Evolutionary conservation across 1,284 basidiomycete species (phyloP).

Genomic region (Neonothopanus nambi): DNA sequence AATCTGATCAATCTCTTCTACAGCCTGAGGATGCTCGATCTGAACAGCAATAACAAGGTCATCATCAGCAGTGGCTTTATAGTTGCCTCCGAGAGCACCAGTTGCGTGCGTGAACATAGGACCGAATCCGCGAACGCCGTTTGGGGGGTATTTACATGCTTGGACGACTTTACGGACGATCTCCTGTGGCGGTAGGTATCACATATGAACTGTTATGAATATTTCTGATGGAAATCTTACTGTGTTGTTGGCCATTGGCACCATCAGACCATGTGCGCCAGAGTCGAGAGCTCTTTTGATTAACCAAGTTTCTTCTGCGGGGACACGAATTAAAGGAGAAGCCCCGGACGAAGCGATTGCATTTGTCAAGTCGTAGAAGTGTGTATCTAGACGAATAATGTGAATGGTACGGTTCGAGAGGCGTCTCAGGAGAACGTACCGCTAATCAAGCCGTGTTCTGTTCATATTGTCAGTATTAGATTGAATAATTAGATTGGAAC

Average conservation of each 20-base stretch:
- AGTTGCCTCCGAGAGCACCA: slow-evolving; percentile 26
- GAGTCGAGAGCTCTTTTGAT: slow-evolving; percentile 32
- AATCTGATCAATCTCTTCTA: slow-evolving; percentile 26
- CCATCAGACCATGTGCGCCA: slow-evolving; percentile 33
- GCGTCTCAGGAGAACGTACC: slow-evolving; percentile 16
- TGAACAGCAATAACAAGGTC: slow-evolving; percentile 29
- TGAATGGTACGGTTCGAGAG: background rate
- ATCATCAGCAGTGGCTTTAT: slow-evolving; percentile 26
- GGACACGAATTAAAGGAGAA: slow-evolving; percentile 29
- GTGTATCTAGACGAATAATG: slow-evolving; percentile 18
- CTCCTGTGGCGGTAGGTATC: slow-evolving; percentile 16
- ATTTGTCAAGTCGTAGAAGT: slow-evolving; percentile 28
- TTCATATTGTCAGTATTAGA: background rate
- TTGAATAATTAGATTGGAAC: background rate
- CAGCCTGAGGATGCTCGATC: slow-evolving; percentile 31
- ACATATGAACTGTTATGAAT: background rate
- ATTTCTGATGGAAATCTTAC: slow-evolving; percentile 9
- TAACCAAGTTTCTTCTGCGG: slow-evolving; percentile 29
- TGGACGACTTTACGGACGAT: slow-evolving; percentile 28
- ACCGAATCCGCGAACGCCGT: slow-evolving; percentile 30
- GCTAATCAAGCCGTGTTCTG: slow-evolving; percentile 29
- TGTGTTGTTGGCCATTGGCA: slow-evolving; percentile 30
- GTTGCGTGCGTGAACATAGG: slow-evolving; percentile 34
- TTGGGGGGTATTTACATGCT: slow-evolving; percentile 30
- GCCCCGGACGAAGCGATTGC: slow-evolving; percentile 23